A percentile compares a stretch with the other conserved stretches of the same genome.
phyloP scores from a whole-genome alignment of 495 filamentous ascomycete genomes.

The Lasiosphaeriaceae sp. region DNA sequence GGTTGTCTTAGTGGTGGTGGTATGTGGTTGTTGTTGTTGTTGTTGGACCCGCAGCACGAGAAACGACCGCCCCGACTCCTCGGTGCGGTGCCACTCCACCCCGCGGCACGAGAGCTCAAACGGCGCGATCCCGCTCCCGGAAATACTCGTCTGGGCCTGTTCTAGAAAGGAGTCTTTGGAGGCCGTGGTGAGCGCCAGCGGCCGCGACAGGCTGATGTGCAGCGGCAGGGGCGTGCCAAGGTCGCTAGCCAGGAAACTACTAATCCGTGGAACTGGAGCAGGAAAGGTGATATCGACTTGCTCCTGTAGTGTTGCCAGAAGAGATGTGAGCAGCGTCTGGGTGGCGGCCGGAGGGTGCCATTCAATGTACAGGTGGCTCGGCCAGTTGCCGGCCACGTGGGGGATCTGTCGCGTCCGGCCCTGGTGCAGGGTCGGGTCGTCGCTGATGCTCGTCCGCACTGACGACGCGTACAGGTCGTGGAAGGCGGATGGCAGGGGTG shows the following conservation, averaged over 20 bases:
- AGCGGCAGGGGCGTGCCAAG: conserved; percentile 76
- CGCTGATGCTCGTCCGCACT: conserved; percentile 65
- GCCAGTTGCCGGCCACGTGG: conserved; percentile 88
- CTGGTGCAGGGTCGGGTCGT: conserved; percentile 80
- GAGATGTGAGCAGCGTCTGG: conserved; percentile 45
- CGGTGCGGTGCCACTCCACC: conserved; percentile 42
- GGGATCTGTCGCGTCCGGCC: conserved; percentile 77
- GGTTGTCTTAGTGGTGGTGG: background rate
- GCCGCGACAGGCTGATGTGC: conserved; percentile 83
- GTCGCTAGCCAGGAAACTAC: conserved; percentile 68
- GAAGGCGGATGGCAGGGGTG: conserved; percentile 79
- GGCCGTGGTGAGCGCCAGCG: conserved; percentile 61
- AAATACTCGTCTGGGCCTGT: conserved; percentile 30
- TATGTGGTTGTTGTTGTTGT: conserved; percentile 14
- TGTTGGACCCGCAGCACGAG: conserved; percentile 61
- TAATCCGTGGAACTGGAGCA: conserved; percentile 20
- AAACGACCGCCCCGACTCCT: conserved; percentile 79
- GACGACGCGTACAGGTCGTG: conserved; percentile 86
- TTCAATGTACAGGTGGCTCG: conserved; percentile 87
- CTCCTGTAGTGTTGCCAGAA: conserved; percentile 44
- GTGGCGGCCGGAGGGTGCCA: conserved; percentile 69
- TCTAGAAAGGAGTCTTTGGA: conserved; percentile 62
- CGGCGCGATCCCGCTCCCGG: conserved; percentile 24
- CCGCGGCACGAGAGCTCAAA: conserved; percentile 29
- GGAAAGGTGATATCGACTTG: background rate